Base-by-base conservation (phyloP, 495 filamentous ascomycete genomes). In the Penicillium chermesinum region DNA sequence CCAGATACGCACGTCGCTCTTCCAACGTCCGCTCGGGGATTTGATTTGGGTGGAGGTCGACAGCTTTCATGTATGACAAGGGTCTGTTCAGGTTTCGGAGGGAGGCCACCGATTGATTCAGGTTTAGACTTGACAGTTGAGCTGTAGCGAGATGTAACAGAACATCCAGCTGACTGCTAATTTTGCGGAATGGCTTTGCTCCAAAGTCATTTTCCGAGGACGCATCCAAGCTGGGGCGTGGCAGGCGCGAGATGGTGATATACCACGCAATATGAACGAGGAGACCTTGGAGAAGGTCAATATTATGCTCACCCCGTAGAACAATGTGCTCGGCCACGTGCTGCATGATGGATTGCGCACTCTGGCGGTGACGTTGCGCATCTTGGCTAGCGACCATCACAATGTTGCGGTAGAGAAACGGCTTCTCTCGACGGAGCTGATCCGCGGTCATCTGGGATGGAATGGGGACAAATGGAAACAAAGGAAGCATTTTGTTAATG, bases 231-330 rank as follows among this genome's bases (percentile, higher is more conserved):
- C 19, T 9, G 3, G n/a, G 27, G 1, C 13, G 19, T 17, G 38
- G 52, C 3, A 21, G n/a, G 18, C 50, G 53, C 32, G 46, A 45
- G 33, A 57, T 27, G 3, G 51, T 35, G 13, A 58, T 54, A 44
- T 55, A 68, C 70, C 70, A 74, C 17, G 64, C 62, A 38, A 72
- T 49, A 46, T 70, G 65, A 15, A 72, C 47, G 18, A 74, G 57
- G 2, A 74, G 57, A 16, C 70, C 70, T 46, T 70, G 67, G 3
- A 74, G 46, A 20, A 65, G 58, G 52, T 72, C 70, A 14, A 74
- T 30, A 15, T 53, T 69, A 30, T 62, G 64, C 36, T 65, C 51
- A 3, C 62, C 63, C n/a, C 53, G 50, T 10, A 68, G 41, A 15
- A 74, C 52, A 14, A 69, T 58, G 20, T 64, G 62, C 2, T 66